phyloP scores from a whole-genome alignment of 306 rosid species.

The Vigna hirtella region DNA sequence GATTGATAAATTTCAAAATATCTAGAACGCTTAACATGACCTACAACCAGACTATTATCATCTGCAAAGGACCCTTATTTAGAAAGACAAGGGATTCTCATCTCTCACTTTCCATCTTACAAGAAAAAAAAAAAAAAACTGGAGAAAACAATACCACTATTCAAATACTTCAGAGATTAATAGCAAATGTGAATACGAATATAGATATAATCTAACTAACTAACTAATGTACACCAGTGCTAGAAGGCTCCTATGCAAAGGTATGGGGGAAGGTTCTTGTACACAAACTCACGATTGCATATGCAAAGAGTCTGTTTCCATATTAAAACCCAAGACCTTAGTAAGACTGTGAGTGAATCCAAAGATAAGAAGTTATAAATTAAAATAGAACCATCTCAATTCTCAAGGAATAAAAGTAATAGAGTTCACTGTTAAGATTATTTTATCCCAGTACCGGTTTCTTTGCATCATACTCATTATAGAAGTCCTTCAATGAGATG shows the following conservation, averaged over 20 bases:
- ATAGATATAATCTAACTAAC: not conserved
- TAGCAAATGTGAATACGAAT: not conserved
- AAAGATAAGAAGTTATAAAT: conserved; percentile 34
- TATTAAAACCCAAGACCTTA: not conserved
- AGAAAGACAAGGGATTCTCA: conserved; percentile 19
- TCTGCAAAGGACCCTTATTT: not conserved
- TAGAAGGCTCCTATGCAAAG: not conserved
- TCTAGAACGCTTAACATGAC: conserved; percentile 18
- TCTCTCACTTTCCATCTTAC: conserved; percentile 24
- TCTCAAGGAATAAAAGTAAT: not conserved
- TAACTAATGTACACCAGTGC: not conserved
- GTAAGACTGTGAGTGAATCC: conserved; percentile 2
- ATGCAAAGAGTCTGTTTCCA: not conserved
- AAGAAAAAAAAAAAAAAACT: conserved; percentile 1
- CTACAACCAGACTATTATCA: conserved; percentile 25
- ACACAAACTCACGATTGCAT: not conserved
- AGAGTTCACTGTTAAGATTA: conserved; percentile 19
- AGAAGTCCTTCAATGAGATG: conserved; percentile 64
- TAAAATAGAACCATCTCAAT: conserved; percentile 23
- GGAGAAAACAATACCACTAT: conserved; percentile 24
- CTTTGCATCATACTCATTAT: conserved; percentile 69
- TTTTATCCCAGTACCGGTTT: conserved; percentile 73
- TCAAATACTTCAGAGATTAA: conserved; percentile 30
- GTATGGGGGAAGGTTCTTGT: not conserved
- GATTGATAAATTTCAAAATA: conserved; percentile 24